A percentile compares a stretch with the other conserved stretches of the same genome.
Conservation (phyloP, 345 rosid genomes). For the Excoecaria cochinchinensis region DNA sequence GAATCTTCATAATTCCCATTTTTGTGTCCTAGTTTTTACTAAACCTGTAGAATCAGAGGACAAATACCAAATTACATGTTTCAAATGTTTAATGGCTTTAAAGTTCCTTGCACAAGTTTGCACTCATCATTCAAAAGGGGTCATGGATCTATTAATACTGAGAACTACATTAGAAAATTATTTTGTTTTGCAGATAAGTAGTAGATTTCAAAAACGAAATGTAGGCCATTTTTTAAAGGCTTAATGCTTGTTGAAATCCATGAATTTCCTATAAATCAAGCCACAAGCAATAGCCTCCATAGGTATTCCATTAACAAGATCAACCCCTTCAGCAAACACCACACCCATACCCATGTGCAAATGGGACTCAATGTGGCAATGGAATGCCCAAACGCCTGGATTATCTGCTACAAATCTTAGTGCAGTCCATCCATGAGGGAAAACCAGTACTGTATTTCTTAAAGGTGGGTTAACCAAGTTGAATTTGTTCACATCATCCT, state of each 20-base stretch:
- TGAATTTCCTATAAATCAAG: constrained; percentile 4
- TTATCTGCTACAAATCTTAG: constrained; percentile 70
- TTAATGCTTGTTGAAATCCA: neutral
- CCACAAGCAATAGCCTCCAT: constrained; percentile 22
- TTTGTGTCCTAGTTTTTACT: no score
- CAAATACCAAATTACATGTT: no score
- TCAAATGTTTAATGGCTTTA: no score
- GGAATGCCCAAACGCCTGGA: constrained; percentile 93
- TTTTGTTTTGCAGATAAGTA: neutral
- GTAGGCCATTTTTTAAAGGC: no score
- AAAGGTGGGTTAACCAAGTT: constrained; percentile 69
- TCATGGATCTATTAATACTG: neutral
- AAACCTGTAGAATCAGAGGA: no score
- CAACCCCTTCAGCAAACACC: constrained; percentile 60
- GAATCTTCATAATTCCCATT: no score
- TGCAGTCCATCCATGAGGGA: constrained; percentile 93
- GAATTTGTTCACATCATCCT: constrained; percentile 33
- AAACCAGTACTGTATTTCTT: constrained; percentile 61
- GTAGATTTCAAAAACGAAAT: neutral
- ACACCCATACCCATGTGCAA: constrained; percentile 96
- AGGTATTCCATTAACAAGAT: constrained; percentile 47
- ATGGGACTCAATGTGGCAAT: constrained; percentile 91
- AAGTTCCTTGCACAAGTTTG: no score
- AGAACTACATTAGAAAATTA: neutral
- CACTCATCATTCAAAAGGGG: no score